phyloP scores from a whole-genome alignment of 768 basidiomycete species.

The Boletus edulis region DNA sequence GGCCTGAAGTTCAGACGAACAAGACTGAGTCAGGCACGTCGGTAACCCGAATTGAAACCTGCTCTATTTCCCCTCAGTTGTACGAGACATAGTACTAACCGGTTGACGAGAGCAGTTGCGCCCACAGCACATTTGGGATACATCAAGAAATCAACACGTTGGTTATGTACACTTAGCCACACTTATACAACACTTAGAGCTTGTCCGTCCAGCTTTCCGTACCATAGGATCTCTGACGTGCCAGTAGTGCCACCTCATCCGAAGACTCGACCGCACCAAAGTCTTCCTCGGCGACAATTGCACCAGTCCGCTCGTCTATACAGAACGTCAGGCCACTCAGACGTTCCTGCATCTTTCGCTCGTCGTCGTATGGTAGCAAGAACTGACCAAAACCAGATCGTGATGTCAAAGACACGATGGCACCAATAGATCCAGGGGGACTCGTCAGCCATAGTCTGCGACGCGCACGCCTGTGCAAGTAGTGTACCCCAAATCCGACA shows the following conservation, averaged over 20 bases:
- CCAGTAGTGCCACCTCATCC: conserved; percentile 20
- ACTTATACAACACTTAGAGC: too few relatives aligned
- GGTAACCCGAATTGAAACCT: too few relatives aligned
- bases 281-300: conserved; percentile 56
- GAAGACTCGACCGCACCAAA: neutral
- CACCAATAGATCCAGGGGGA: conserved; percentile 59
- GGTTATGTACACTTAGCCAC: too few relatives aligned
- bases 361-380: conserved; percentile 56
- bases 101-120: too few relatives aligned
- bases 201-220: too few relatives aligned
- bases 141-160: too few relatives aligned
- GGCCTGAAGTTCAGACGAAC: too few relatives aligned
- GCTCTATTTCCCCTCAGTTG: too few relatives aligned
- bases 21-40: too few relatives aligned
- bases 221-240: conserved; percentile 4
- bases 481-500: conserved; percentile 46
- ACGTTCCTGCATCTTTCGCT: conserved; percentile 43
- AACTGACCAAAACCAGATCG: conserved; percentile 63
- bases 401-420: conserved; percentile 52
- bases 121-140: too few relatives aligned
- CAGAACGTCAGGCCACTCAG: conserved; percentile 51
- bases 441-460: conserved; percentile 49
- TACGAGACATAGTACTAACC: too few relatives aligned
- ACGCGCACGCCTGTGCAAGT: conserved; percentile 46
- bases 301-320: conserved; percentile 57